phyloP scores from a whole-genome alignment of 768 basidiomycete species.

The Auriscalpium vulgare region DNA sequence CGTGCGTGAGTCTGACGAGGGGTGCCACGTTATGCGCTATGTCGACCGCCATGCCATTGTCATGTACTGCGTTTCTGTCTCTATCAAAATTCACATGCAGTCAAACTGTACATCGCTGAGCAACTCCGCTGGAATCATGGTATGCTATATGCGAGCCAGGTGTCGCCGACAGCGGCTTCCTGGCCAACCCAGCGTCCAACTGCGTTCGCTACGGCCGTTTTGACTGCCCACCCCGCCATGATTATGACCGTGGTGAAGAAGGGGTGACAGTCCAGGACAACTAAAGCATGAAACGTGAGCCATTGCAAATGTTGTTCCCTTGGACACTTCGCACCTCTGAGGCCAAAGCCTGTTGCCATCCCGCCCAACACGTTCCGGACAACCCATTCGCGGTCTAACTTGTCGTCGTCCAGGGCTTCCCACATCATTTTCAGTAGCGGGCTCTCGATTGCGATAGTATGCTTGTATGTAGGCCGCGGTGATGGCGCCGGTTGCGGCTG shows the following conservation, averaged over 20 bases:
- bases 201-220: conserved; percentile 54
- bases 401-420: conserved; percentile 60
- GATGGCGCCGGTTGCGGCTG: conserved; percentile 30
- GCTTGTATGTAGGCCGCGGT: conserved; percentile 14
- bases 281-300: conserved; percentile 26
- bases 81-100: background rate
- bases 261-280: conserved; percentile 73
- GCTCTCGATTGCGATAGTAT: conserved; percentile 22
- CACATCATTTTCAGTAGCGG: conserved; percentile 34
- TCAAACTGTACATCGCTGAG: background rate
- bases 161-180: conserved; percentile 47
- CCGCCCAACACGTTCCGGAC: conserved; percentile 79
- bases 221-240: conserved; percentile 62
- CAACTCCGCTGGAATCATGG: conserved; percentile 30
- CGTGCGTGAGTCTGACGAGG: conserved; percentile 26
- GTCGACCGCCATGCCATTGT: background rate
- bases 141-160: conserved; percentile 80
- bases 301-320: too few relatives aligned
- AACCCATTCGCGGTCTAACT: conserved; percentile 75
- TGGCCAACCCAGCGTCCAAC: conserved; percentile 64
- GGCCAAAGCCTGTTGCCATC: conserved; percentile 80
- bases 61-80: background rate
- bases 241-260: conserved; percentile 70
- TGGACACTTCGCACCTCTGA: conserved; percentile 49
- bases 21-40: background rate